Evolutionary conservation across 108 stramenopile species (phyloP).

Genomic region (Aurantiochytrium sp.): DNA sequence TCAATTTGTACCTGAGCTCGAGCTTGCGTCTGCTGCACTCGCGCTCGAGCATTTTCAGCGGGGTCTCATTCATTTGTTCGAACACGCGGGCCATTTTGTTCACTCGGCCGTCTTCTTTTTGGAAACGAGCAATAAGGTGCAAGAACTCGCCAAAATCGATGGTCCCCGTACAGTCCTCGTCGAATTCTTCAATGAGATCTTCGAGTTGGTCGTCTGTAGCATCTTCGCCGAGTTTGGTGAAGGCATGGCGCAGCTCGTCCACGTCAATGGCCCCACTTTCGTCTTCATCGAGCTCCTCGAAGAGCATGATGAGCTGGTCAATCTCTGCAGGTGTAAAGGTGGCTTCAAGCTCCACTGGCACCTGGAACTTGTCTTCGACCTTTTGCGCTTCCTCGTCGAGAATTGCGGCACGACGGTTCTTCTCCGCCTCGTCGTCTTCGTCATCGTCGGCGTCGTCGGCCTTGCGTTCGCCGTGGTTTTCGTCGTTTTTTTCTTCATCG

Average conservation of each 20-base stretch:
- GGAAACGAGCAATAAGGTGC: not conserved
- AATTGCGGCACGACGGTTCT: not conserved
- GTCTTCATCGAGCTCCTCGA: conserved; percentile 41
- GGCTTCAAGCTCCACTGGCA: not conserved
- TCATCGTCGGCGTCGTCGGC: too few relatives aligned
- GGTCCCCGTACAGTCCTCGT: not conserved
- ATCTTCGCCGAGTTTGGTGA: conserved; percentile 34
- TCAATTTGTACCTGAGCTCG: not conserved
- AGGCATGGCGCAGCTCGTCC: conserved; percentile 29
- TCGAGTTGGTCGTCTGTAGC: conserved; percentile 39
- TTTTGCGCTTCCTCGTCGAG: not conserved
- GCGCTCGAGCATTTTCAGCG: conserved; percentile 21
- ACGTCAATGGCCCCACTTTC: conserved; percentile 40
- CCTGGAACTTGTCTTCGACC: not conserved
- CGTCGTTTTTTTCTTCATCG: too few relatives aligned
- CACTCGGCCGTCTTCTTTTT: not conserved
- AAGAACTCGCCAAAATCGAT: not conserved
- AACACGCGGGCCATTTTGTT: not conserved
- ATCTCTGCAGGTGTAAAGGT: not conserved
- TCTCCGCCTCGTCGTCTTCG: not conserved
- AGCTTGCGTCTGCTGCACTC: conserved; percentile 19
- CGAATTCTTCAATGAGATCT: not conserved
- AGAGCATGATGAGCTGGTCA: not conserved
- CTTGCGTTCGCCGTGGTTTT: too few relatives aligned
- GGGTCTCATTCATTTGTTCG: conserved; percentile 6